Percentiles rank a stretch among this genome's conserved stretches.
These are phyloP conservation scores for Globisporangium abappressorium DNA, from an alignment of 352 stramenopile genomes.

Conservation along the genomic window DNA sequence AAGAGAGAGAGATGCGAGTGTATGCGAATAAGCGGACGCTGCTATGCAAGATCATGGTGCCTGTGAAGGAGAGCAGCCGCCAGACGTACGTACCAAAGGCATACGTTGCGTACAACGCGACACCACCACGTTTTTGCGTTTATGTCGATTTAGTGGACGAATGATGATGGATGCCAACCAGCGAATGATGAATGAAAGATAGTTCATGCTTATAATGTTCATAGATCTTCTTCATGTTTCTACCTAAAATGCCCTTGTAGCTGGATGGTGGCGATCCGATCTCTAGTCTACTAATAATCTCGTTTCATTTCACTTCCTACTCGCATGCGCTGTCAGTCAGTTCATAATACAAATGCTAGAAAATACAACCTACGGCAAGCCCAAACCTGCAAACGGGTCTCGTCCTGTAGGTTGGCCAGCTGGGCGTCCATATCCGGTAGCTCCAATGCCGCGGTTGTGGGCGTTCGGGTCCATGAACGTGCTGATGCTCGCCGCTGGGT, in stretches of 20 bases:
- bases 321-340: background rate
- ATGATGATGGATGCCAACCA: constrained; percentile 9
- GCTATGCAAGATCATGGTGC: constrained; percentile 4
- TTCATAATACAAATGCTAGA: background rate
- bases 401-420: constrained; percentile 20
- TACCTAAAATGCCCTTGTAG: background rate
- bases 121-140: constrained; percentile 5
- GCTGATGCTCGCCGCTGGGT: constrained; percentile 42
- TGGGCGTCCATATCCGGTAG: constrained; percentile 4
- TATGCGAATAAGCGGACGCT: constrained; percentile 1
- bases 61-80: constrained; percentile 16
- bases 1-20: background rate
- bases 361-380: constrained; percentile 46
- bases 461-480: constrained; percentile 37
- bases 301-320: background rate
- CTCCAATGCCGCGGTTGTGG: constrained; percentile 5
- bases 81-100: background rate
- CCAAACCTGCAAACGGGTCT: constrained; percentile 76
- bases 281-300: background rate
- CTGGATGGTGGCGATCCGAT: background rate
- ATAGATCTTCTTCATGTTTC: background rate
- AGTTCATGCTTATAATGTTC: constrained; percentile 9
- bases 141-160: constrained; percentile 7
- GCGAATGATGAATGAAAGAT: constrained; percentile 9
- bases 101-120: background rate